Evolutionary conservation across 345 rosid genomes (phyloP), one percentile per base, ranked within the genome.

Genomic region (Euphorbia peplus): DNA sequence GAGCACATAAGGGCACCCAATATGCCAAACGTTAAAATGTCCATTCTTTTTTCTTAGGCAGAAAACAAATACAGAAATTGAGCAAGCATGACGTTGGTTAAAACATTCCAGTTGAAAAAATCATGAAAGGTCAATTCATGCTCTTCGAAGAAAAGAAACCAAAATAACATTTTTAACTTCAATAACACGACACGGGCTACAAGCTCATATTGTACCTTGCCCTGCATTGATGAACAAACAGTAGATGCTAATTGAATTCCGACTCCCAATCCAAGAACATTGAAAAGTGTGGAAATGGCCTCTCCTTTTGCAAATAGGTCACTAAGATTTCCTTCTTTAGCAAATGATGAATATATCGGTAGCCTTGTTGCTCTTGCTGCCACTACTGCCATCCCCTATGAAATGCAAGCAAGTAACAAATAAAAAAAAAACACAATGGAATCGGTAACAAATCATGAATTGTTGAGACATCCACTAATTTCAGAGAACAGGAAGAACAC

Each of bases 271-370:
- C 98, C 98, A 52, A 84, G 65, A 64, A 90, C 93, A 58, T 91
- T 95, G 71, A 87, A 95, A 80, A 95, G 89, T 66, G 98, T 95
- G 60, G 98, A 95, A 78, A 95, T 91, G 62, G 98, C 99, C 81
- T 95, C 99, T 62, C 99, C 96, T 82, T 91, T 95, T 25, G 99
- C 97, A 74, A 87, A 91, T 61, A 95, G 83, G 71, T 95, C 98
- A 60, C 99, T 91, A n/a, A 95, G 93, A 69, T 90, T 95, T 76
- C 99, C 98, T 81, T 95, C 98, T 83, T 90, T 95, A 60, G 99
- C 96, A 61, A 95, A 90, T 25, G 99, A 91, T 28, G 99, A 95
- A 80, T 91, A 91, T 63, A 91, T 87, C 1, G 98, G 98, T 59
- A 90, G 83, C 74, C 99, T 83, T 59, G 98, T 95, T 44, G 99